Percentiles rank a stretch among this genome's conserved stretches.
These are phyloP conservation scores for Epichloe festucae DNA, from an alignment of 2,329 filamentous ascomycete genomes.

Conservation along the genomic window DNA sequence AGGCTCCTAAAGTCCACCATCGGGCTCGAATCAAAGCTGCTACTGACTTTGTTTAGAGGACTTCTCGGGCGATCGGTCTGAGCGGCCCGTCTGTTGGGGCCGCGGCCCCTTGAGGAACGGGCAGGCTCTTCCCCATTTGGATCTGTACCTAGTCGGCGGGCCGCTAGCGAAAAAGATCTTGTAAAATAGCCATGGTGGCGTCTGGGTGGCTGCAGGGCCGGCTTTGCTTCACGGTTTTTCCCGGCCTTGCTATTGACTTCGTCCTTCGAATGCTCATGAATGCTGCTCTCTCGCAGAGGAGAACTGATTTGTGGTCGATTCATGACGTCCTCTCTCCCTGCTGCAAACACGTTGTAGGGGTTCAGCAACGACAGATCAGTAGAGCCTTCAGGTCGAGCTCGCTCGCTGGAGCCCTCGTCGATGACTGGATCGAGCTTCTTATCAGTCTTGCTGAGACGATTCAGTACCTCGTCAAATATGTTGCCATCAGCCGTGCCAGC, in stretches of 20 bases:
- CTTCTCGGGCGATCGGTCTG: background rate
- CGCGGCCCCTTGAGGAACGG: background rate
- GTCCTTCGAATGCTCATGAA: background rate
- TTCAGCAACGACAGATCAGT: constrained; percentile 9
- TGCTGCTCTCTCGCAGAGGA: constrained; percentile 13
- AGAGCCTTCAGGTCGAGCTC: background rate
- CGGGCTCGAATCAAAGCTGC: background rate
- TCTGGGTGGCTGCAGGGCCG: background rate
- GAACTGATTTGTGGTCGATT: constrained; percentile 17
- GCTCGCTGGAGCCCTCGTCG: background rate
- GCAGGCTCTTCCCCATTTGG: background rate
- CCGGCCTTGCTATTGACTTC: background rate
- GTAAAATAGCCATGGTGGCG: constrained; percentile 4
- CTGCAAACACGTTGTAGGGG: constrained; percentile 13
- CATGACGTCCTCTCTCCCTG: constrained; percentile 3
- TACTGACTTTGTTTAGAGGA: background rate
- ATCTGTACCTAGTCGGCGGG: background rate
- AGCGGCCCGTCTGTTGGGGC: background rate
- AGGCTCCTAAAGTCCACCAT: constrained; percentile 13
- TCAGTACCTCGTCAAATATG: constrained; percentile 6
- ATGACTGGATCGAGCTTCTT: background rate
- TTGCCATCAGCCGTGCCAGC: background rate
- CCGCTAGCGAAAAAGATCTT: constrained; percentile 3
- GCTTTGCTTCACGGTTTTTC: background rate
- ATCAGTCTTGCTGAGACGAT: background rate